Percentiles rank a stretch among this genome's conserved stretches.
These are phyloP conservation scores for Podaxis sp. DNA, from an alignment of 768 basidiomycete species.

Conservation along the genomic window DNA sequence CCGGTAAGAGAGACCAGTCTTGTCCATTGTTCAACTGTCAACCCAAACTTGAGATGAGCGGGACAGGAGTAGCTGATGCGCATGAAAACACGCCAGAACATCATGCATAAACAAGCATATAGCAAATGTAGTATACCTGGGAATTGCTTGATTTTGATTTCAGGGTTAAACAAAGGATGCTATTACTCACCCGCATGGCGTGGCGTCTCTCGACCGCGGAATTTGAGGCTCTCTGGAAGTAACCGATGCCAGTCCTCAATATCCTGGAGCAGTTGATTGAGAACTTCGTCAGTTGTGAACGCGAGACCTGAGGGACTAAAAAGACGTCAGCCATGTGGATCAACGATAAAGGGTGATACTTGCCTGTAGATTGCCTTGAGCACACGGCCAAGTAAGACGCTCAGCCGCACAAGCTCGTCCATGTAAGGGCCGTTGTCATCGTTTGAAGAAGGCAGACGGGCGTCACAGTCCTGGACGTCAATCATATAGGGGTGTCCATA, in stretches of 20 bases:
- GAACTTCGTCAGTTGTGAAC: constrained; percentile 78
- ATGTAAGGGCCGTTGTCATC: constrained; percentile 78
- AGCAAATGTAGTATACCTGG: constrained; percentile 85
- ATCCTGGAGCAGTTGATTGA: constrained; percentile 62
- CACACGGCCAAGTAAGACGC: constrained; percentile 88
- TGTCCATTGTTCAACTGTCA: constrained; percentile 81
- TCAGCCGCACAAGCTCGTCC: constrained; percentile 89
- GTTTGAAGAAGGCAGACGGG: constrained; percentile 87
- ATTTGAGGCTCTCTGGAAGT: constrained; percentile 78
- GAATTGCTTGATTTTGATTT: background rate
- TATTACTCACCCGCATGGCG: constrained; percentile 60
- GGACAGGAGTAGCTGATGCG: constrained; percentile 93
- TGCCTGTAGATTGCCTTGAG: constrained; percentile 93
- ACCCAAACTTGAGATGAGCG: constrained; percentile 81
- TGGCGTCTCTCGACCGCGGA: constrained; percentile 67
- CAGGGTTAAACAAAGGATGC: background rate
- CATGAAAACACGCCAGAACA: constrained; percentile 99
- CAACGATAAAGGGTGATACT: constrained; percentile 17
- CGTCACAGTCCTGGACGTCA: constrained; percentile 95
- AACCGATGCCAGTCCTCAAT: constrained; percentile 76
- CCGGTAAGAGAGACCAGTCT: constrained; percentile 69
- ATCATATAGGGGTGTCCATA: constrained; percentile 97
- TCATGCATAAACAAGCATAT: constrained; percentile 89
- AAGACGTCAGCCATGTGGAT: constrained; percentile 7
- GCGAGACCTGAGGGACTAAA: constrained; percentile 83